phyloP scores from a whole-genome alignment of 805 yeast genomes.

The Candida hungchunana region DNA sequence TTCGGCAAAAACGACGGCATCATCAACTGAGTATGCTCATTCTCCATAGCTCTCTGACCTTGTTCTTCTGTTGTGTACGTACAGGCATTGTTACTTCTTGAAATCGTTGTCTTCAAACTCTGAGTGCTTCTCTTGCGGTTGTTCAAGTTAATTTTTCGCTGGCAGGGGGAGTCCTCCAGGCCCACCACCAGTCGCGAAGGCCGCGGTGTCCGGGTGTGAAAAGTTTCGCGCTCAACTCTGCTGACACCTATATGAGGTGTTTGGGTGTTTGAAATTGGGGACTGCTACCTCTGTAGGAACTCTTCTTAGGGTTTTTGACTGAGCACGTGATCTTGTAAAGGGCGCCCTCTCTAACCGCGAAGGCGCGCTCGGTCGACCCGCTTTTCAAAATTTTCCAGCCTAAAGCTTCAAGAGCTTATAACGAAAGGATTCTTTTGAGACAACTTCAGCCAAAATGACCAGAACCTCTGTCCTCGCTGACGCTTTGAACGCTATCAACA shows the following conservation, averaged over 20 bases:
- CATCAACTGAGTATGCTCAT: background rate
- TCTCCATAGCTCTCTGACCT: background rate
- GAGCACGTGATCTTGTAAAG: constrained; percentile 9
- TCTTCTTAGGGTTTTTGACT: background rate
- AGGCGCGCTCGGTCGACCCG: constrained; percentile 4
- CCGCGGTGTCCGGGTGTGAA: constrained; percentile 10
- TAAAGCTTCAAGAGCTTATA: too few relatives aligned
- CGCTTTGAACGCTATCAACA: constrained; percentile 97
- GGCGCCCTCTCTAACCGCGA: constrained; percentile 3
- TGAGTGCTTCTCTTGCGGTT: constrained; percentile 16
- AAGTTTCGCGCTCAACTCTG: constrained; percentile 1
- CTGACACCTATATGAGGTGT: constrained; percentile 8
- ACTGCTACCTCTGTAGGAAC: too few relatives aligned
- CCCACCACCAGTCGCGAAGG: background rate
- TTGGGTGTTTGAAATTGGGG: constrained; percentile 1
- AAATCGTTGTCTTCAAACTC: constrained; percentile 17
- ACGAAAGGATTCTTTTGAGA: background rate
- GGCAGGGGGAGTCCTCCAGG: constrained; percentile 3
- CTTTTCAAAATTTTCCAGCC: constrained; percentile 21
- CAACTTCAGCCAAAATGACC: constrained; percentile 58
- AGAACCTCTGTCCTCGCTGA: constrained; percentile 98
- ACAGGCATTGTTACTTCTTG: constrained; percentile 38
- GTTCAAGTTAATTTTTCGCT: constrained; percentile 24
- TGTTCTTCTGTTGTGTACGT: constrained; percentile 27
- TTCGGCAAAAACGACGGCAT: too few relatives aligned